Evolutionary conservation across 2,329 filamentous ascomycete species (phyloP).

Genomic region (Alternaria longipes): DNA sequence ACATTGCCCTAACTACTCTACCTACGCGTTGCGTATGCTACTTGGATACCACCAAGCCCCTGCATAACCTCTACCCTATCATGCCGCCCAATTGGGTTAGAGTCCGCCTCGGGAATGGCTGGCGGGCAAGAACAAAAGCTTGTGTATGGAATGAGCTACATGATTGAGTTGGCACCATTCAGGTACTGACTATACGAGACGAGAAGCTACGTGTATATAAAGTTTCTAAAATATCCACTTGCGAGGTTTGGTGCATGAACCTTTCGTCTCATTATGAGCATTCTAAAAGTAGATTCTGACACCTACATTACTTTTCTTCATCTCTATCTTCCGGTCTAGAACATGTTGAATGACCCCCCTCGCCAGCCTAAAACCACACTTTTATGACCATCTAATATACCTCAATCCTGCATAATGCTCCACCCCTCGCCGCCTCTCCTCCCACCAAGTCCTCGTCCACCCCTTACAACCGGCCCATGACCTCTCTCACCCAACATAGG

Average conservation of each 20-base stretch:
- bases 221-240: background rate
- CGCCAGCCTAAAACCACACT: background rate
- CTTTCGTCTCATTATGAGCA: background rate
- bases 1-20: too few relatives aligned
- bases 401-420: slow-evolving; percentile 31
- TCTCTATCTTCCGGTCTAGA: background rate
- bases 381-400: background rate
- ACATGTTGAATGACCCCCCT: background rate
- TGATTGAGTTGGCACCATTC: background rate
- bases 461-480: slow-evolving; percentile 39
- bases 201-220: background rate
- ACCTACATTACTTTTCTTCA: background rate
- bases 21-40: too few relatives aligned
- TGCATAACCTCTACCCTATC: too few relatives aligned
- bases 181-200: background rate
- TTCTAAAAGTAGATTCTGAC: background rate
- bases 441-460: slow-evolving; percentile 8
- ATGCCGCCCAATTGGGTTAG: too few relatives aligned
- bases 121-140: background rate
- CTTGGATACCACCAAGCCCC: too few relatives aligned
- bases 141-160: background rate
- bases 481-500: slow-evolving; percentile 38
- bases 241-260: background rate
- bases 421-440: slow-evolving; percentile 25
- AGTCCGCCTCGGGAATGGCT: accelerated